phyloP scores from a whole-genome alignment of 495 filamentous ascomycete species.

The Cladorrhinum samala region DNA sequence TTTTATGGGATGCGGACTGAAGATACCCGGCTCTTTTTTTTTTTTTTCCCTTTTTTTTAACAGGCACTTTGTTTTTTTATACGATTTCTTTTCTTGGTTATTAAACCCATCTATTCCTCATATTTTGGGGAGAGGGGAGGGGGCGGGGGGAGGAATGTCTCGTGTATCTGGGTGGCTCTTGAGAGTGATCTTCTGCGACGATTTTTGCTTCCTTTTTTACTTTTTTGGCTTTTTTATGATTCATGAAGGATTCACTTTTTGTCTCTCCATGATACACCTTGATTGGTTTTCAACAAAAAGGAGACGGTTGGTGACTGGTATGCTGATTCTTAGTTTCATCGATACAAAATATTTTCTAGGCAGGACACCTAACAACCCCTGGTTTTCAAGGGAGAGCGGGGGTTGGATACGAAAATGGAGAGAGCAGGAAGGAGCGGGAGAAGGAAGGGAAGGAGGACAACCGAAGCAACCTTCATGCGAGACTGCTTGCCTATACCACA shows the following conservation, averaged over 20 bases:
- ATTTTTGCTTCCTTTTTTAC: not conserved
- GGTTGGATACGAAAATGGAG: too few species aligned
- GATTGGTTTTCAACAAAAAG: not conserved
- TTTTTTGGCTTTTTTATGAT: not conserved
- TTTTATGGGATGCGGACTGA: constrained; percentile 12
- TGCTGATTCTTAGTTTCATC: too few species aligned
- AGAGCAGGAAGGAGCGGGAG: not conserved
- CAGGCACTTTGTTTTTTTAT: not conserved
- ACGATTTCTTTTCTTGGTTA: constrained; percentile 1
- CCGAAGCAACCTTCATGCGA: not conserved
- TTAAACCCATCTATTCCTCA: not conserved
- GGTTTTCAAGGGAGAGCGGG: too few species aligned
- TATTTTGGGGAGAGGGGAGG: not conserved
- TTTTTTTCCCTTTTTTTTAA: too few species aligned
- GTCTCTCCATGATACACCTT: too few species aligned
- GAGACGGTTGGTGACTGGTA: not conserved
- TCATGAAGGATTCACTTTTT: not conserved
- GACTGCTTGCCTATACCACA: not conserved
- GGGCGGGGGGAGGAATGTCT: not conserved
- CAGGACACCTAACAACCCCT: too few species aligned
- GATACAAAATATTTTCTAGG: too few species aligned
- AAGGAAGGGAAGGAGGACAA: not conserved
- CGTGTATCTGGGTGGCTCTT: not conserved
- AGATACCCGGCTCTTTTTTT: constrained; percentile 29
- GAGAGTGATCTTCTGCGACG: not conserved